These are phyloP conservation scores for Podospora conica DNA, from an alignment of 495 filamentous ascomycete species.

Conservation along the genomic window DNA sequence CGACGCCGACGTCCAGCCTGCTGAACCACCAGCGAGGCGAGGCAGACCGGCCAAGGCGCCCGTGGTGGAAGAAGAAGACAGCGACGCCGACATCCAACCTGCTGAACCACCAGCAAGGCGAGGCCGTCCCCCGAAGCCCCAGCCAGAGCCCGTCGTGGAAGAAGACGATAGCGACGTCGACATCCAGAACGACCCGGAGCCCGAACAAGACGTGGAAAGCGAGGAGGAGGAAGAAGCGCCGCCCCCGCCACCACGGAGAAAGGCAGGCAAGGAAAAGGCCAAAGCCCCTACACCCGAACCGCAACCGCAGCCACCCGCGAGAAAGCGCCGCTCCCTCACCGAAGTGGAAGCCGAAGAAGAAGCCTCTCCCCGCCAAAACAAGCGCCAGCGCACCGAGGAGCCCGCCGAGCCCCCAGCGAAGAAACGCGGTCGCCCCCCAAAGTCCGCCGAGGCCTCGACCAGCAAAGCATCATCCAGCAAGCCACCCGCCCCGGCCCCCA, in stretches of 20 bases:
- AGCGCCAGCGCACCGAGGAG: conserved; percentile 19
- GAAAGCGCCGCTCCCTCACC: conserved; percentile 21
- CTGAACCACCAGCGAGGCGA: not conserved
- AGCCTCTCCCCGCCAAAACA: conserved; percentile 14
- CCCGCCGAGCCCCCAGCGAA: conserved; percentile 1
- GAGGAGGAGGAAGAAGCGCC: conserved; percentile 12
- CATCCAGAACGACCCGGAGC: not conserved
- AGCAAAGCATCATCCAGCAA: not conserved
- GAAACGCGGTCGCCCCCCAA: not conserved
- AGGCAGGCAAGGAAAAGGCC: conserved; percentile 16
- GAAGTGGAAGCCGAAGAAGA: conserved; percentile 13
- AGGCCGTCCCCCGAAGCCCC: too few species aligned
- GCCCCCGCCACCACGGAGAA: not conserved
- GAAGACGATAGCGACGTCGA: not conserved
- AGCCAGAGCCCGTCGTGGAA: not conserved
- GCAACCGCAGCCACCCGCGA: conserved; percentile 5
- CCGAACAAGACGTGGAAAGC: conserved; percentile 8
- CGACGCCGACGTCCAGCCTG: too few species aligned
- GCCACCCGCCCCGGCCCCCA: not conserved
- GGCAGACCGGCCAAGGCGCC: not conserved
- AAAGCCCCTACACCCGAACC: not conserved
- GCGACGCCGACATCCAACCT: too few species aligned
- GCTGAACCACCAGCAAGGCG: not conserved
- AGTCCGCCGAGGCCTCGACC: not conserved
- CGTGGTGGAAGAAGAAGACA: not conserved